Base-by-base conservation (phyloP, 345 rosid genomes). In the Erucastrum elatum region DNA sequence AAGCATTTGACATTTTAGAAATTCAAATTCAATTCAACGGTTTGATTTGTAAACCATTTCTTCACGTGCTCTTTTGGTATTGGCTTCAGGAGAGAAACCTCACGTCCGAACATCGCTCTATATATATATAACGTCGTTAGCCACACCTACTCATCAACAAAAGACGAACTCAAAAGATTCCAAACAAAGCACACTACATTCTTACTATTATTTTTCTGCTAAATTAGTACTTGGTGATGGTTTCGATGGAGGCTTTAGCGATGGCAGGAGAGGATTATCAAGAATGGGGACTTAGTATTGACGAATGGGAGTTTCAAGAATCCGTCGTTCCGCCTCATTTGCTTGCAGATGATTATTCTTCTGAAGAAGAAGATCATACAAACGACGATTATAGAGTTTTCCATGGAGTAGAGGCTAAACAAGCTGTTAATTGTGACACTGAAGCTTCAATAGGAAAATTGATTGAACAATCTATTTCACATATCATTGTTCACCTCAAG, bases 171-270 rank as follows among this genome's bases (percentile, higher is more conserved):
- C 33, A 34, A 73, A 67, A 66, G 10, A 17, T 51, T 62, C 27
- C 37, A 68, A 25, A 60, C 37, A 70, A 68, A 75, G 55, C 11
- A 75, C 31, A 71, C 27, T 53, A 64, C 29, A 71, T 65, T 56
- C 41, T 13, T 66, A 56, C 61, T 16, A 51, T 49, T 11, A 71
- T 64, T 70, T 1, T 1, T 70, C 51, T 27, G 55, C 35, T 37
- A 27, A 15, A 8, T 55, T 56, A 56, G 1, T 5, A 35, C 10
- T 35, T 44, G 4, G 67, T 66, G 82, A 63, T 81, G 74, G 72
- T 68, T 69, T 83, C 87, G 0, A 27, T 85, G 46, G 88, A 87
- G 65, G 85, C 87, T 46, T 76, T 87, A 80, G 87, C 88, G 35
- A 87, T 87, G 88, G 83, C 85, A 0, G 88, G 87, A 30, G 35